phyloP scores from a whole-genome alignment of 495 filamentous ascomycete genomes.

The Hypoxylon crocopeplum region DNA sequence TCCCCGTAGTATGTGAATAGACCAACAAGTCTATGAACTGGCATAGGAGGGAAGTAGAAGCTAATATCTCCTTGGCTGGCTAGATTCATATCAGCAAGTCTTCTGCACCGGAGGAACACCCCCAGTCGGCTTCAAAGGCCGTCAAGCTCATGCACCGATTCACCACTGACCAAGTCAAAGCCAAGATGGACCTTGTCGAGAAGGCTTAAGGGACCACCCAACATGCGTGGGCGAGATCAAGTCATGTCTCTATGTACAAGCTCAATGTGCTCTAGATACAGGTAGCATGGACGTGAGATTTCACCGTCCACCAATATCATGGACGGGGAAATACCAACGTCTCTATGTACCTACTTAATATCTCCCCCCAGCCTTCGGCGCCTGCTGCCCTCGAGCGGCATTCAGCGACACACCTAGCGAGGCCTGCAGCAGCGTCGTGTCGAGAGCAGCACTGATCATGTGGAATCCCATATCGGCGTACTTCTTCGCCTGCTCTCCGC shows the following conservation, averaged over 20 bases:
- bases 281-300: not conserved
- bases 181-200: constrained; percentile 72
- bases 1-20: constrained; percentile 70
- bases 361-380: constrained; percentile 39
- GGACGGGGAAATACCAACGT: not conserved
- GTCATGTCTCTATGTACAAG: no score
- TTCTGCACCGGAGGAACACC: constrained; percentile 52
- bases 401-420: constrained; percentile 52
- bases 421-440: constrained; percentile 61
- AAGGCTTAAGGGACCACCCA: constrained; percentile 35
- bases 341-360: constrained; percentile 35
- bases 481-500: constrained; percentile 65
- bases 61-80: not conserved
- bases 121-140: constrained; percentile 62
- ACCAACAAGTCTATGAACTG: no score
- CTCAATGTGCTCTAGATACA: no score
- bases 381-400: constrained; percentile 52
- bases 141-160: constrained; percentile 87
- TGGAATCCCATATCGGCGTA: constrained; percentile 76
- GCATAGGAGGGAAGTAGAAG: not conserved
- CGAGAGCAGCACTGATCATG: constrained; percentile 73
- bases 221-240: no score
- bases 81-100: constrained; percentile 73
- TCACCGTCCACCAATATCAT: not conserved
- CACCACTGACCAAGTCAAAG: constrained; percentile 70